Conservation (phyloP, 2,329 filamentous ascomycete species). For the Clonostachys byssicola region DNA sequence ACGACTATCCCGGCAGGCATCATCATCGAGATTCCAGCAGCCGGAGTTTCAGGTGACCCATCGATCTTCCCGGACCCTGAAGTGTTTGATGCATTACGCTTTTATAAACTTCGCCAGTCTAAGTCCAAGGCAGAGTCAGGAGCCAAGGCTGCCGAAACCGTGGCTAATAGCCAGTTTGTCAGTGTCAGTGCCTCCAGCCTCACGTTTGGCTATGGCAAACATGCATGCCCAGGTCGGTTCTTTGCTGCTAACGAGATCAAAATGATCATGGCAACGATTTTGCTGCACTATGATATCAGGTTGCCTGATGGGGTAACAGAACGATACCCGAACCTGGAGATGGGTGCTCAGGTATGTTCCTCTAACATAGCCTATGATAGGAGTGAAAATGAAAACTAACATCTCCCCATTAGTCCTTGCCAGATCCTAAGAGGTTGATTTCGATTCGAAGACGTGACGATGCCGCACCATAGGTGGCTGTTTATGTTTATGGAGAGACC, state of each 20-base stretch:
- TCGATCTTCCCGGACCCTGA: slow-evolving; percentile 23
- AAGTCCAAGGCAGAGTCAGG: not conserved
- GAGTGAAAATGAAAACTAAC: too few relatives aligned
- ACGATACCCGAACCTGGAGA: slow-evolving; percentile 7
- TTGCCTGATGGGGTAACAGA: slow-evolving; percentile 2
- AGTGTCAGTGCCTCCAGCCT: slow-evolving; percentile 27
- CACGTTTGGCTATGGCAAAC: slow-evolving; percentile 30
- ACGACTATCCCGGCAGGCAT: slow-evolving; percentile 40
- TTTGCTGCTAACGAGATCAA: slow-evolving; percentile 41
- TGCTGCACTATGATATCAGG: slow-evolving; percentile 33
- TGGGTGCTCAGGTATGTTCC: slow-evolving; percentile 2
- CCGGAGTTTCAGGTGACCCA: slow-evolving; percentile 28
- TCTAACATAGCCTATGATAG: too few relatives aligned
- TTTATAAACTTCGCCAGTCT: slow-evolving; percentile 29
- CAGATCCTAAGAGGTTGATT: too few relatives aligned
- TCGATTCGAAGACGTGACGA: too few relatives aligned
- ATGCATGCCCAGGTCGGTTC: slow-evolving; percentile 37
- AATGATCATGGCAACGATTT: slow-evolving; percentile 30
- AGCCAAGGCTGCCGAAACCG: slow-evolving; percentile 8
- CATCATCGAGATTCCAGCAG: slow-evolving; percentile 32
- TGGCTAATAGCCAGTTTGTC: slow-evolving; percentile 30
- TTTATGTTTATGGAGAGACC: too few relatives aligned
- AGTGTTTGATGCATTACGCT: slow-evolving; percentile 37
- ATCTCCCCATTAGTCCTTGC: too few relatives aligned
- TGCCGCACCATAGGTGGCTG: too few relatives aligned